Evolutionary conservation across 208 protist genomes (phyloP).

Genomic region (Trypanosoma vivax): DNA sequence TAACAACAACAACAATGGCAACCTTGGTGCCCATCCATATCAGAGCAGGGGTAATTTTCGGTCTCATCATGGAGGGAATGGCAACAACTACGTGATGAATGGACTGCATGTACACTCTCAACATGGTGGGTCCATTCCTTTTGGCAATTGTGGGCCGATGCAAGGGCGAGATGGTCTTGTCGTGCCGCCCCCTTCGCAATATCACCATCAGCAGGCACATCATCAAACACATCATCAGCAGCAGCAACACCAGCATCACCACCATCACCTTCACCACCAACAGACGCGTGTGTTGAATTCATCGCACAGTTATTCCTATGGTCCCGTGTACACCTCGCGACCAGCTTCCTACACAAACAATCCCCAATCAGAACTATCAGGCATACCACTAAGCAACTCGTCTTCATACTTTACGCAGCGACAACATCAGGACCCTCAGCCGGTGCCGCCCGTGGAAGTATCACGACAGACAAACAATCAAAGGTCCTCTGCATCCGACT

Average conservation of each 20-base stretch:
- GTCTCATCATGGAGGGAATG: neutral
- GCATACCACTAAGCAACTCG: neutral
- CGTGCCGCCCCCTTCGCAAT: neutral
- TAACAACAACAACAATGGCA: too few relatives aligned
- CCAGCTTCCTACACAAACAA: constrained; percentile 8
- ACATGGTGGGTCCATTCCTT: neutral
- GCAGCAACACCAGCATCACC: constrained; percentile 7
- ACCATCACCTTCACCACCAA: constrained; percentile 5
- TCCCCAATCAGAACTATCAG: neutral
- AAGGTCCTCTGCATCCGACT: constrained; percentile 2
- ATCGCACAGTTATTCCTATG: constrained; percentile 8
- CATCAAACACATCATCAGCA: constrained; percentile 6
- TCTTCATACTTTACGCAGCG: constrained; percentile 8
- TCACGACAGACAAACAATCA: neutral
- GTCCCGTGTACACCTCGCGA: constrained; percentile 16
- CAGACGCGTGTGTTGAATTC: neutral
- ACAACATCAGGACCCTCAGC: neutral
- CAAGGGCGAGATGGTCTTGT: neutral
- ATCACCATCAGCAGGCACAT: constrained; percentile 3
- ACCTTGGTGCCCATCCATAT: neutral
- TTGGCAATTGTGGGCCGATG: neutral
- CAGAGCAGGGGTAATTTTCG: neutral
- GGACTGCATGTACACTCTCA: neutral
- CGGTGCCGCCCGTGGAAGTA: neutral
- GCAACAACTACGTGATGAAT: neutral